A percentile compares a stretch with the other conserved stretches of the same genome.
These are phyloP conservation scores for Morella rubra DNA, from an alignment of 306 rosid genomes.

Conservation along the genomic window DNA sequence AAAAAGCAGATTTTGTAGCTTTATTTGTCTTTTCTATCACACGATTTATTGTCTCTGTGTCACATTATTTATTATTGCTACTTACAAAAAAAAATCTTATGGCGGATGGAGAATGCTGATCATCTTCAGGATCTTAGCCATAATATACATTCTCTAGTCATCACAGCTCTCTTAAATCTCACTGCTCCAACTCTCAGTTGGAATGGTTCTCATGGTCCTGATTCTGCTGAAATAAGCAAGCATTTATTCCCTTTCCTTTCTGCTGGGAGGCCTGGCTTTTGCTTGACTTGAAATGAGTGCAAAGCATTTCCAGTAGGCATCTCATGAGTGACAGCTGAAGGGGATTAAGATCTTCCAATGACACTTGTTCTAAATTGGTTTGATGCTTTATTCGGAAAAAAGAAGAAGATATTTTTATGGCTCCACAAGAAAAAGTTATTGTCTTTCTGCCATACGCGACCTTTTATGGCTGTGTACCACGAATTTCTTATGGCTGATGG, in stretches of 20 bases:
- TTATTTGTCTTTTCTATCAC: neutral
- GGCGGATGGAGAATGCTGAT: neutral
- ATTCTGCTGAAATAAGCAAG: slow-evolving; percentile 2
- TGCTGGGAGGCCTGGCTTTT: slow-evolving; percentile 11
- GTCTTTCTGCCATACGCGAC: neutral
- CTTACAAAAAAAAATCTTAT: neutral
- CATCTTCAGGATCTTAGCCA: neutral
- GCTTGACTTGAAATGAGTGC: slow-evolving; percentile 24
- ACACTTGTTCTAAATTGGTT: neutral
- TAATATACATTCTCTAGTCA: neutral
- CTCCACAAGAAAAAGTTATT: too few relatives aligned
- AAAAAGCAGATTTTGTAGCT: neutral
- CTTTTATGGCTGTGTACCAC: neutral
- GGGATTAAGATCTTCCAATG: neutral
- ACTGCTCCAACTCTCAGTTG: neutral
- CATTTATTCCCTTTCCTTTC: slow-evolving; percentile 16
- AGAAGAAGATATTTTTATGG: neutral
- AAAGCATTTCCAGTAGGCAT: slow-evolving; percentile 3
- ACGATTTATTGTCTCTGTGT: neutral
- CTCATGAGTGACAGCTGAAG: too few relatives aligned
- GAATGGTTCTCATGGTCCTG: neutral
- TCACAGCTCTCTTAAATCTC: neutral
- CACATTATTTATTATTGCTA: neutral
- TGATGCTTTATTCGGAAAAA: neutral
- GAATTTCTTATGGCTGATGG: too few relatives aligned